Evolutionary conservation across 768 basidiomycete species (phyloP), one percentile per base, ranked within the genome.

Genomic region (Kwoniella newhampshirensis): DNA sequence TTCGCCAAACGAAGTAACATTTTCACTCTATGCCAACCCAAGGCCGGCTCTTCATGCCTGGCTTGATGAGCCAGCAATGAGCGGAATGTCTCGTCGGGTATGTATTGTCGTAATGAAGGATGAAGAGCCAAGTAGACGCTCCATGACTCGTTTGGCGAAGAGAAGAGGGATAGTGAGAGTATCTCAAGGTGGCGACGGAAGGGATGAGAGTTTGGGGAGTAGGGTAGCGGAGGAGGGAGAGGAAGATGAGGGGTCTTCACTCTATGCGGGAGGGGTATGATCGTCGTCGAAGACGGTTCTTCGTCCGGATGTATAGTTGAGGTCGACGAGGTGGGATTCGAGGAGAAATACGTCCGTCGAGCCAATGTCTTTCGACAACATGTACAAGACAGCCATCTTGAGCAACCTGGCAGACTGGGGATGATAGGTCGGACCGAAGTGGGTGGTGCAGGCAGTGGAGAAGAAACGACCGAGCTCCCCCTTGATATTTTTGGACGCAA

Each of bases 151-250:
- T 66, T 54, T 1, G 59, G 30, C 2, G 39, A 51, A 4, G 57
- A 52, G 30, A 61, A 41, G 1, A 68, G 37, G 8, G 66, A 49
- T 15, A 62, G 50, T 3, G 65, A 62, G n/a, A 73, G 63, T 7
- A 62, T 56, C 17, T 67, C 57, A 23, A 68, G 55, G 36, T 73
- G 71, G 28, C 71, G 56, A 51, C 63, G 51, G 54, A 73, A 73
- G 3, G 68, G 68, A 20, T 54, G 42, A 3, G 62, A 63, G 13
- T 42, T 56, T 11, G 62, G 62, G 4, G 62, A 59, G 35, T 63
- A 63, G 2, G 62, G 62, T 25, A 63, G 36, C 15, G 45, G 20
- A 15, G 62, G 62, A 18, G 62, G 62, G 11, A 63, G 42, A 17
- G 62, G 62, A 8, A 63, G 48, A 49, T 63, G 58, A 4, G 62